These are phyloP conservation scores for Acorus gramineus DNA, from an alignment of 106 monocot genomes.

Conservation along the genomic window DNA sequence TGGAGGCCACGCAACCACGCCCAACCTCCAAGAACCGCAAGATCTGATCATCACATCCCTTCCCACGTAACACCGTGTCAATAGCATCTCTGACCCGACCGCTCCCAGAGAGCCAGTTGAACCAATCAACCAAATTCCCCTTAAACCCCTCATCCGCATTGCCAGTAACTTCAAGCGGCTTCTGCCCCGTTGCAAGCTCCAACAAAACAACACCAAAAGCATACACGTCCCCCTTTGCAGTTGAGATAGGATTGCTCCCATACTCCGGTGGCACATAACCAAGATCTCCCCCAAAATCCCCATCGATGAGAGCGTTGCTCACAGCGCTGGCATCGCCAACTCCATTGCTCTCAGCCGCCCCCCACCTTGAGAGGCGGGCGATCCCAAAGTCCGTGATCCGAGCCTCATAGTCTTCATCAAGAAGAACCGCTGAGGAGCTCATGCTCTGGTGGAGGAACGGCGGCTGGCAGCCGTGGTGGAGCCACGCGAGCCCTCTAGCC, in stretches of 20 bases:
- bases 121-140: constrained; percentile 81
- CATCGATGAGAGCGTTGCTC: constrained; percentile 39
- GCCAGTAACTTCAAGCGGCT: constrained; percentile 27
- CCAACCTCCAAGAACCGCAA: not conserved
- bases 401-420: constrained; percentile 66
- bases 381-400: constrained; percentile 60
- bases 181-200: constrained; percentile 75
- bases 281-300: constrained; percentile 48
- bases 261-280: constrained; percentile 72
- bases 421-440: constrained; percentile 43
- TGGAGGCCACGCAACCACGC: not conserved
- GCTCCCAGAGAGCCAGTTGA: constrained; percentile 26
- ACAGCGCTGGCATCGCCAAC: constrained; percentile 9
- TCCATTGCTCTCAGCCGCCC: not conserved
- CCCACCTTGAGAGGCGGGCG: constrained; percentile 20
- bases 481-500: constrained; percentile 73
- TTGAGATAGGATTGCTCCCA: constrained; percentile 35
- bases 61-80: not conserved
- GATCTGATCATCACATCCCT: not conserved
- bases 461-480: constrained; percentile 69
- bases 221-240: constrained; percentile 51
- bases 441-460: constrained; percentile 49
- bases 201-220: constrained; percentile 46
- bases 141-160: constrained; percentile 46
- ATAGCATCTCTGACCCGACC: constrained; percentile 7